Evolutionary conservation across 192 early-diverging fungal genomes (phyloP).

Genomic region (Chytriomyces sp.): DNA sequence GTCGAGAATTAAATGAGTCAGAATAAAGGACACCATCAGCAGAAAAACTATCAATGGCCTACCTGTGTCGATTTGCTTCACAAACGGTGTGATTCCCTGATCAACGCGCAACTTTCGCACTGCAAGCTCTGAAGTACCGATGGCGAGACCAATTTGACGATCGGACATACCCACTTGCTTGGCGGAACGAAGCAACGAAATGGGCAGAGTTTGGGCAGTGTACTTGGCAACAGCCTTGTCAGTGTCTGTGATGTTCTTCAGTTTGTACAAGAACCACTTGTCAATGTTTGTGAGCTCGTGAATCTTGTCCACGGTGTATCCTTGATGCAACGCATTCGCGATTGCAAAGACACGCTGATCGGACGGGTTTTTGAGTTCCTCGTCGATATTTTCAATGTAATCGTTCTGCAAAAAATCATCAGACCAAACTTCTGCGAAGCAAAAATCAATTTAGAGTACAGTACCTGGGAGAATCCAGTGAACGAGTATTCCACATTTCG

Average conservation of each 20-base stretch:
- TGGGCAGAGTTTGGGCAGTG: constrained; percentile 66
- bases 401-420: constrained; percentile 56
- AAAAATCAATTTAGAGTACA: neutral
- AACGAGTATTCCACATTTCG: constrained; percentile 87
- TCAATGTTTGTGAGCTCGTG: constrained; percentile 91
- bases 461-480: constrained; percentile 75
- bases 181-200: constrained; percentile 64
- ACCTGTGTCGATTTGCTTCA: constrained; percentile 98
- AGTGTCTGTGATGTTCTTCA: constrained; percentile 84
- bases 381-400: constrained; percentile 77
- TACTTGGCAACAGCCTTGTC: constrained; percentile 72
- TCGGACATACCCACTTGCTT: constrained; percentile 99
- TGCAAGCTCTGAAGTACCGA: constrained; percentile 85
- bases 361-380: constrained; percentile 87
- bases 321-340: constrained; percentile 90
- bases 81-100: constrained; percentile 85
- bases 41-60: neutral
- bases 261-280: constrained; percentile 96
- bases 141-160: constrained; percentile 75
- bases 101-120: constrained; percentile 83
- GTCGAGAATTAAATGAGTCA: neutral
- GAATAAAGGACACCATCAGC: constrained; percentile 21
- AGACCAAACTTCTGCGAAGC: neutral
- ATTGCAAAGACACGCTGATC: constrained; percentile 96
- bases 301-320: constrained; percentile 91